Evolutionary conservation across 2,329 filamentous ascomycete species (phyloP).

Genomic region (Aspergillus jensenii): DNA sequence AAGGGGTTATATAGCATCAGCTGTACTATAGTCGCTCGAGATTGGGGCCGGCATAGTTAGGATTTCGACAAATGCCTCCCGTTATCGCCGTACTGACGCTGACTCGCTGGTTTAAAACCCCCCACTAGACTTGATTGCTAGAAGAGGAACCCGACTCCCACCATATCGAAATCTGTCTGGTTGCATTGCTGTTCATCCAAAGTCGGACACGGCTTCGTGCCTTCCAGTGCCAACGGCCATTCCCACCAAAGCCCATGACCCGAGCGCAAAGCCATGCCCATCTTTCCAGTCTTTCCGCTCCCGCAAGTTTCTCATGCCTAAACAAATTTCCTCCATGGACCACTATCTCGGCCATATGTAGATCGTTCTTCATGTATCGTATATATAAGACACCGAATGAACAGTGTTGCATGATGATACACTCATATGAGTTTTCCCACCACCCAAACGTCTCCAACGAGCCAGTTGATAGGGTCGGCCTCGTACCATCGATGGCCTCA

Average conservation of each 20-base stretch:
- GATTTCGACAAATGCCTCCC: constrained; percentile 25
- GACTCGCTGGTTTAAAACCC: constrained; percentile 19
- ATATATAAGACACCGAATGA: constrained; percentile 12
- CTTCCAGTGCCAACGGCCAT: constrained; percentile 13
- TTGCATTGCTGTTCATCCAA: constrained; percentile 9
- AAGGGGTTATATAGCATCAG: constrained; percentile 63
- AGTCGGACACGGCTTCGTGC: constrained; percentile 12
- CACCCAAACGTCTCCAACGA: neutral
- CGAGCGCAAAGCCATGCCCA: constrained; percentile 5
- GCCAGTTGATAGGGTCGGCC: neutral
- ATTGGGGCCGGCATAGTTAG: constrained; percentile 33
- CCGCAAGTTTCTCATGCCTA: constrained; percentile 10
- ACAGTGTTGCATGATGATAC: constrained; percentile 1
- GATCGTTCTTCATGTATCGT: neutral
- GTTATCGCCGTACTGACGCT: constrained; percentile 22
- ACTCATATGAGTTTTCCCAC: constrained; percentile 7
- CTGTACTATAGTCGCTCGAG: constrained; percentile 47
- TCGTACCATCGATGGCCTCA: neutral
- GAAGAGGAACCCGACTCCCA: constrained; percentile 7
- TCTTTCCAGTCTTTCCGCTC: constrained; percentile 6
- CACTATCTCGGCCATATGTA: constrained; percentile 11
- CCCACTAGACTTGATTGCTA: constrained; percentile 15
- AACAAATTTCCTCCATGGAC: constrained; percentile 11
- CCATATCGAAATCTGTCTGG: constrained; percentile 8
- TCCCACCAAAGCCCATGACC: constrained; percentile 13